Percentiles rank a stretch among this genome's conserved stretches.
Conservation (phyloP, 768 basidiomycete species). For the Basidioascus undulatus region DNA sequence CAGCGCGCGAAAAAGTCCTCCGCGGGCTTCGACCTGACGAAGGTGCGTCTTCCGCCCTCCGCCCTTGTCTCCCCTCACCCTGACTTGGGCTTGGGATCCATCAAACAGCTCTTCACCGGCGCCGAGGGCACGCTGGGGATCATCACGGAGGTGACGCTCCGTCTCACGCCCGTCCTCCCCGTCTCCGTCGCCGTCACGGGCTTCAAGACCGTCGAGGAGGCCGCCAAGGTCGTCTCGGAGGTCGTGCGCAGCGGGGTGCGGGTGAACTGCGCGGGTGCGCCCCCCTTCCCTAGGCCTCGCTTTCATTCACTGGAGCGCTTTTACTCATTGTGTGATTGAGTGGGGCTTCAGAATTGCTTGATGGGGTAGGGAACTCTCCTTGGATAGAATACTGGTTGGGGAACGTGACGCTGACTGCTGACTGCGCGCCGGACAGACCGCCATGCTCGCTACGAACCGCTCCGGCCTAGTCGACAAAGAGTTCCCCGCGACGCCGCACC, state of each 20-base stretch:
- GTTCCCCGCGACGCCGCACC: slow-evolving; percentile 47
- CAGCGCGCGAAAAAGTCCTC: slow-evolving; percentile 36
- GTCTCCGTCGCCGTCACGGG: slow-evolving; percentile 71
- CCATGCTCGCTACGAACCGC: slow-evolving; percentile 9
- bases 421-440: too few species aligned
- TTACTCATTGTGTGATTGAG: too few species aligned
- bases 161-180: slow-evolving; percentile 54
- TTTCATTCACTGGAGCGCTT: too few species aligned
- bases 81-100: too few species aligned
- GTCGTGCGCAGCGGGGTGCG: slow-evolving; percentile 44
- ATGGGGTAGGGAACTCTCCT: too few species aligned
- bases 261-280: too few species aligned
- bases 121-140: slow-evolving; percentile 49
- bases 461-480: slow-evolving; percentile 9
- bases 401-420: slow-evolving; percentile 42
- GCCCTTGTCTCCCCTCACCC: too few species aligned
- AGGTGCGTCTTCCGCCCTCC: too few species aligned
- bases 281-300: too few species aligned
- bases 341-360: too few species aligned
- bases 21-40: slow-evolving; percentile 67
- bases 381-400: slow-evolving; percentile 40
- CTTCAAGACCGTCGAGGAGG: slow-evolving; percentile 53
- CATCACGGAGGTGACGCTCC: slow-evolving; percentile 72
- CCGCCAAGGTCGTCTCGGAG: slow-evolving; percentile 59
- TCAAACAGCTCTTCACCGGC: slow-evolving; percentile 65